Evolutionary conservation across 306 rosid genomes (phyloP), one percentile per base, ranked within the genome.

Genomic region (Canavalia ensiformis): DNA sequence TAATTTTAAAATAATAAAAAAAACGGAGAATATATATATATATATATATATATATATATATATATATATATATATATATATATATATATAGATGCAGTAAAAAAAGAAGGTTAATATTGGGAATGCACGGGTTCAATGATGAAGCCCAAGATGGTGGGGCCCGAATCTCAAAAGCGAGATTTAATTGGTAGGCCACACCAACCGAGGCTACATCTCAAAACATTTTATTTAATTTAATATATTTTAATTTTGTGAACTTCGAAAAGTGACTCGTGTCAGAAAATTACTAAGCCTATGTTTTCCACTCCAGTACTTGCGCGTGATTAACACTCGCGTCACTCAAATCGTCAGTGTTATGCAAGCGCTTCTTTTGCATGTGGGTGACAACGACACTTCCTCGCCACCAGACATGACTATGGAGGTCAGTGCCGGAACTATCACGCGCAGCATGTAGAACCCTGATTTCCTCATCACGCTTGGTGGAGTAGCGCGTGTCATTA

Each of bases 141-240:
- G 33, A 57, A 41, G 42, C 11, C 6, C 2, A 33, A 29, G 42
- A 11, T 47, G 64, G 1, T 30, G 57, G 57, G 74, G 64, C 33
- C 55, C 78, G 4, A 18, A 52, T 73, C 65, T 37, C 41, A 33
- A 66, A 81, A 66, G 76, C 4, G 8, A 55, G 37, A 66, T 66
- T 81, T 2, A 82, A 52, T 44, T 74, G 76, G 76, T 82, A 39
- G 81, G 85, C 55, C 75, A 29, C 74, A 13, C 41, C 45, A 33
- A 34, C 63, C 78, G 35, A 79, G 60, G 41, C 77, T 35, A 70
- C 83, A 57, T 59, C 59, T 30, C 28, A 74, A 4, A 55, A 64
- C 42, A 57, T 31, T 6, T 3, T 50, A 6, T 1, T 18, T 18
- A 18, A 10, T 45, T 3, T 10, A 7, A 1, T 31, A 6, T 5